Conservation (phyloP, 306 rosid species). For the Crotalaria pallida region DNA sequence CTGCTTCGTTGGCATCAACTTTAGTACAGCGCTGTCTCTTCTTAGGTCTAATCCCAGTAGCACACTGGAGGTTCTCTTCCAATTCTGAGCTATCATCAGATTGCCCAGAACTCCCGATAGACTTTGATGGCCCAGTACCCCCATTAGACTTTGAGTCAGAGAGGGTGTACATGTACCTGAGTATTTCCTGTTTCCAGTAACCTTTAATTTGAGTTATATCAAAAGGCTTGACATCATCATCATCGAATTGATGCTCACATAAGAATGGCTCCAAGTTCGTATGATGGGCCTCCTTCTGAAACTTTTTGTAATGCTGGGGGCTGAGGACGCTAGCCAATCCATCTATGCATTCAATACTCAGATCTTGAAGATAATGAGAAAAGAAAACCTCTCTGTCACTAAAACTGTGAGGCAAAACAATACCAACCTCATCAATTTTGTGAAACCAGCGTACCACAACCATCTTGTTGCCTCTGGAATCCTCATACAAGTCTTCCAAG, state of each 20-base stretch:
- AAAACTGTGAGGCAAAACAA: conserved; percentile 70
- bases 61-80: conserved; percentile 31
- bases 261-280: conserved; percentile 54
- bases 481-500: conserved; percentile 91
- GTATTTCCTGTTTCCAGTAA: conserved; percentile 83
- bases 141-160: conserved; percentile 39
- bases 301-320: conserved; percentile 65
- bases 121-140: conserved; percentile 38
- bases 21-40: conserved; percentile 42
- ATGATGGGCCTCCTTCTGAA: conserved; percentile 46
- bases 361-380: conserved; percentile 95
- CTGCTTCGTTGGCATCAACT: conserved; percentile 27
- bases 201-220: conserved; percentile 77
- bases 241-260: conserved; percentile 57
- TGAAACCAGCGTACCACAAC: conserved; percentile 98
- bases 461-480: conserved; percentile 89
- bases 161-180: conserved; percentile 45
- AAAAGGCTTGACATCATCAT: conserved; percentile 61
- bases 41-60: conserved; percentile 43
- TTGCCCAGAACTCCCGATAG: conserved; percentile 36
- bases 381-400: conserved; percentile 92
- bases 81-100: conserved; percentile 32
- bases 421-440: conserved; percentile 96
- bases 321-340: conserved; percentile 86
- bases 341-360: conserved; percentile 96